Conservation (phyloP, 805 yeast species). For the Candida pseudoglaebosa region DNA sequence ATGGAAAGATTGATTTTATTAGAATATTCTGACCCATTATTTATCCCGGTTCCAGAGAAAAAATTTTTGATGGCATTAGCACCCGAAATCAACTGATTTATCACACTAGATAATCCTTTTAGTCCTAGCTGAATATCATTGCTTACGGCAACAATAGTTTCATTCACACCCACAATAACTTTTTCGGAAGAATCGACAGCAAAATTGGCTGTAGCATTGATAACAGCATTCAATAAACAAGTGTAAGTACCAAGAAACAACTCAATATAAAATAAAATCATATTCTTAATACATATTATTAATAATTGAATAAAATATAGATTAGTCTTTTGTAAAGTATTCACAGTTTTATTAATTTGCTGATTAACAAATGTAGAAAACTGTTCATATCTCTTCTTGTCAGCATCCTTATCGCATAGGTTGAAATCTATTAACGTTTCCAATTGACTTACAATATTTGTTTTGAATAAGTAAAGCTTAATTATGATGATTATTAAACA, state of each 20-base stretch:
- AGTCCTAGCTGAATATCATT: conserved; percentile 65
- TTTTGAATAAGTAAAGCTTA: conserved; percentile 57
- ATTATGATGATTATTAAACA: conserved; percentile 50
- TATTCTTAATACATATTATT: conserved; percentile 53
- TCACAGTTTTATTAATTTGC: conserved; percentile 38
- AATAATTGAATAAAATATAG: conserved; percentile 36
- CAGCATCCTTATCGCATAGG: conserved; percentile 8
- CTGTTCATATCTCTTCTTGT: neutral
- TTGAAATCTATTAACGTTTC: conserved; percentile 29
- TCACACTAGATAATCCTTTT: conserved; percentile 50
- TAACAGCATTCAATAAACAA: conserved; percentile 71
- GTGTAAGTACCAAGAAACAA: conserved; percentile 81
- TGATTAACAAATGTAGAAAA: neutral
- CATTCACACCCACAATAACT: conserved; percentile 57
- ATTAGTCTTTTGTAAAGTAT: conserved; percentile 41
- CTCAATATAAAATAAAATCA: conserved; percentile 64
- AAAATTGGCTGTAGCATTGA: conserved; percentile 66
- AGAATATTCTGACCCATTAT: conserved; percentile 29
- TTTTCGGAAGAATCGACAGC: conserved; percentile 72
- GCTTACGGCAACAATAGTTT: conserved; percentile 51
- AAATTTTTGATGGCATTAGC: conserved; percentile 28
- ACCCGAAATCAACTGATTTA: conserved; percentile 52
- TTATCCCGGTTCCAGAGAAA: conserved; percentile 38
- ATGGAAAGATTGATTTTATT: conserved; percentile 57
- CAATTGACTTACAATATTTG: conserved; percentile 37